Conservation (phyloP, 2,329 filamentous ascomycete species). For the Fusarium nelsonii region DNA sequence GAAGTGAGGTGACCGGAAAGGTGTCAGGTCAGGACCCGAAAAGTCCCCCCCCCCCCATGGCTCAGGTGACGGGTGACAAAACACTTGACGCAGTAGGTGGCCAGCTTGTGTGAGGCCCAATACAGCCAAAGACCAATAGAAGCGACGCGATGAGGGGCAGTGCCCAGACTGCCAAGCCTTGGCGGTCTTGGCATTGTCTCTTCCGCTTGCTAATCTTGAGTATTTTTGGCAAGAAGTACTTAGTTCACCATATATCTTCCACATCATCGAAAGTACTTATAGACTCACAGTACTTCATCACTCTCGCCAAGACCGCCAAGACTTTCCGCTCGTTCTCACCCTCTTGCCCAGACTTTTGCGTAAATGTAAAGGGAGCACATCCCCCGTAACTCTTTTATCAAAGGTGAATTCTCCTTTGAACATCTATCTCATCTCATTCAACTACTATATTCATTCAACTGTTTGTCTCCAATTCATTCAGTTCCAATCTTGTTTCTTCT, state of each 20-base stretch:
- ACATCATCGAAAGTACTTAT: not conserved
- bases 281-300: conserved; percentile 34
- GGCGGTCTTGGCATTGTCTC: conserved; percentile 53
- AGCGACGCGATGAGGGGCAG: conserved; percentile 49
- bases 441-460: conserved; percentile 8
- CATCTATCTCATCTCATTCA: conserved; percentile 44
- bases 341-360: conserved; percentile 52
- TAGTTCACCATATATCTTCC: fast-evolving
- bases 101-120: conserved; percentile 48
- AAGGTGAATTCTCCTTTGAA: conserved; percentile 41
- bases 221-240: conserved; percentile 39
- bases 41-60: conserved; percentile 20
- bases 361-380: conserved; percentile 55
- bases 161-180: conserved; percentile 58
- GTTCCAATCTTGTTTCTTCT: conserved; percentile 13
- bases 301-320: conserved; percentile 53
- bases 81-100: conserved; percentile 49
- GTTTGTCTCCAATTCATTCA: conserved; percentile 7
- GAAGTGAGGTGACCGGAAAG: conserved; percentile 15
- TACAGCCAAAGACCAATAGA: conserved; percentile 50
- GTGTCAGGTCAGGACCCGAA: conserved; percentile 31
- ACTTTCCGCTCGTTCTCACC: conserved; percentile 55
- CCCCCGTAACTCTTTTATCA: conserved; percentile 47
- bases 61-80: conserved; percentile 51
- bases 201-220: conserved; percentile 45